phyloP scores from a whole-genome alignment of 345 rosid species.

The Viola odorata region DNA sequence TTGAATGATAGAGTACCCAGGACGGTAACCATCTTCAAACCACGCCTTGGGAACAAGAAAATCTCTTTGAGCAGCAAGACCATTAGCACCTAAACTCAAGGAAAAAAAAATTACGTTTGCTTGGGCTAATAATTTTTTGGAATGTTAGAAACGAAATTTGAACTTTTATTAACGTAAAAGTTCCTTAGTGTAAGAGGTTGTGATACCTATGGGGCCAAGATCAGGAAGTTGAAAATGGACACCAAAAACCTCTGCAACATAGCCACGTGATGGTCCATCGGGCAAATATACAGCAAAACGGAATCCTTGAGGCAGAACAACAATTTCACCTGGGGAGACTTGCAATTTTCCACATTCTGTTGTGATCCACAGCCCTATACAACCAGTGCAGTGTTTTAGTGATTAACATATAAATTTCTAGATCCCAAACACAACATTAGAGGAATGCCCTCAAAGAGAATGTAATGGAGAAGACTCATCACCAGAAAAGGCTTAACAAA shows the following conservation, averaged over 20 bases:
- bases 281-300: conserved; percentile 64
- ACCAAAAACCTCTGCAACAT: conserved; percentile 87
- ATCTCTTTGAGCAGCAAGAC: conserved; percentile 92
- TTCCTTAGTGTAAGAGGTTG: too few species aligned
- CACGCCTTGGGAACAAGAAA: conserved; percentile 82
- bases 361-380: conserved; percentile 75
- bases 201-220: conserved; percentile 94
- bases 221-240: conserved; percentile 97
- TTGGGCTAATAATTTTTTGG: too few species aligned
- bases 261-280: conserved; percentile 92
- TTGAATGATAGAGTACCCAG: conserved; percentile 66
- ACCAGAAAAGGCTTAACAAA: not conserved
- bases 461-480: not conserved
- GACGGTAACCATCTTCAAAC: conserved; percentile 64
- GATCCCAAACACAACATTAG: not conserved
- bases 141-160: too few species aligned
- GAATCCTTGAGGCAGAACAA: conserved; percentile 86
- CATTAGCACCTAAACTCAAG: conserved; percentile 69
- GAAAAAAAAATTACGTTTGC: too few species aligned
- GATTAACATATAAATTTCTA: not conserved
- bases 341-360: conserved; percentile 86
- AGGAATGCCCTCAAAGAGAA: not conserved
- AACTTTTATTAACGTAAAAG: too few species aligned
- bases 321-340: conserved; percentile 84
- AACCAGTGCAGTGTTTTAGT: conserved; percentile 6